Percentiles rank a stretch among this genome's conserved stretches.
These are phyloP conservation scores for Claviceps citrina DNA, from an alignment of 2,329 filamentous ascomycete species.

Conservation along the genomic window DNA sequence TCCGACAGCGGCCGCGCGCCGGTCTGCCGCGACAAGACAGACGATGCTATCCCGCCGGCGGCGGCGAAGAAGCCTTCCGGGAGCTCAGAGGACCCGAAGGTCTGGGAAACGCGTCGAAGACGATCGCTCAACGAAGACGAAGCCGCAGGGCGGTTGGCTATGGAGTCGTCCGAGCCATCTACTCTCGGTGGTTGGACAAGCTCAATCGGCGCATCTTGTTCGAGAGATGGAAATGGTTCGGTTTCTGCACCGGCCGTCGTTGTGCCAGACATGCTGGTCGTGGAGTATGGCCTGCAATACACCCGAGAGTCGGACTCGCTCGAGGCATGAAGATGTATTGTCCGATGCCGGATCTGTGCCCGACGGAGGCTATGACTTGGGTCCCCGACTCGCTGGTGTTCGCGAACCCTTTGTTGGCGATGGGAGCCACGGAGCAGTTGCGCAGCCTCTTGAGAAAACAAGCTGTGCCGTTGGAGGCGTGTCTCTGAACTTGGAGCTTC, in stretches of 20 bases:
- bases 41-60: slow-evolving; percentile 29
- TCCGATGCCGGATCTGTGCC: too few species aligned
- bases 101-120: slow-evolving; percentile 19
- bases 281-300: too few species aligned
- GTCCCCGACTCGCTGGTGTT: too few species aligned
- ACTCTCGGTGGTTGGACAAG: not conserved
- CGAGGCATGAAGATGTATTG: too few species aligned
- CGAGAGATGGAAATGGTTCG: slow-evolving; percentile 15
- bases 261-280: slow-evolving; percentile 3
- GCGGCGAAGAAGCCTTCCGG: slow-evolving; percentile 33
- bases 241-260: slow-evolving; percentile 7
- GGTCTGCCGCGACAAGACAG: slow-evolving; percentile 17
- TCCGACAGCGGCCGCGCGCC: slow-evolving; percentile 8
- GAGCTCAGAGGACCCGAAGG: slow-evolving; percentile 30
- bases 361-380: too few species aligned
- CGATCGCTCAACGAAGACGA: slow-evolving; percentile 19
- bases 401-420: too few species aligned
- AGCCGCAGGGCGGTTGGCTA: slow-evolving; percentile 13
- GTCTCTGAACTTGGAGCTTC: too few species aligned
- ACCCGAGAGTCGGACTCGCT: too few species aligned
- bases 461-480: too few species aligned
- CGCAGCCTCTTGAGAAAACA: too few species aligned
- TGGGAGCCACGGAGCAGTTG: too few species aligned
- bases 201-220: slow-evolving; percentile 6
- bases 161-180: slow-evolving; percentile 2